phyloP scores from a whole-genome alignment of 805 yeast species.

The Kodamaea sagamina region DNA sequence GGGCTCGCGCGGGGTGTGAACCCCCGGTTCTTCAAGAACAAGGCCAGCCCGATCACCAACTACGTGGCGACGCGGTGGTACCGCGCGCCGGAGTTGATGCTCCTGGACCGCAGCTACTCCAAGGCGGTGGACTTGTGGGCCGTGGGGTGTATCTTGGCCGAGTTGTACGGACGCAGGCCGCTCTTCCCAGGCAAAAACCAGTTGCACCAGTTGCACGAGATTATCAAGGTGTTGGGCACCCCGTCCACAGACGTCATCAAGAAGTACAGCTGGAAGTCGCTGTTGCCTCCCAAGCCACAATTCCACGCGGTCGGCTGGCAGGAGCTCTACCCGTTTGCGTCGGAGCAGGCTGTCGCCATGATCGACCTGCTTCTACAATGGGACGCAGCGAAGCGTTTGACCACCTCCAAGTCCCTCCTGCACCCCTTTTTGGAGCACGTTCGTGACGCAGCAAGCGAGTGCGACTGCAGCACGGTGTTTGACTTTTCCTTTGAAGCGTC shows the following conservation, averaged over 20 bases:
- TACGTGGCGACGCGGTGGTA: conserved; percentile 97
- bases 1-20: conserved; percentile 84
- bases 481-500: conserved; percentile 66
- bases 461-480: conserved; percentile 50
- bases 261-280: conserved; percentile 31
- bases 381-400: conserved; percentile 56
- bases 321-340: conserved; percentile 63
- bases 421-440: conserved; percentile 56
- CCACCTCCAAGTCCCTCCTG: background rate
- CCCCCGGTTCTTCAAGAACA: conserved; percentile 32
- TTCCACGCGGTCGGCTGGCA: conserved; percentile 45
- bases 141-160: conserved; percentile 86
- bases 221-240: conserved; percentile 68
- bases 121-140: conserved; percentile 90
- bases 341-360: conserved; percentile 51
- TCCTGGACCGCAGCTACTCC: conserved; percentile 59
- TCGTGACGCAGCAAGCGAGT: conserved; percentile 59
- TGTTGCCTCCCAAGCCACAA: conserved; percentile 43
- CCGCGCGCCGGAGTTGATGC: conserved; percentile 86
- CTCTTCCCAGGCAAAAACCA: conserved; percentile 76
- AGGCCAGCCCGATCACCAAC: conserved; percentile 58
- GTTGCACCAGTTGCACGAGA: conserved; percentile 68
- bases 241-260: conserved; percentile 55
- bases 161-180: conserved; percentile 78
- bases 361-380: conserved; percentile 60